Conservation (phyloP, 2,329 filamentous ascomycete genomes). For the Cladosporium austrohemisphaericum region DNA sequence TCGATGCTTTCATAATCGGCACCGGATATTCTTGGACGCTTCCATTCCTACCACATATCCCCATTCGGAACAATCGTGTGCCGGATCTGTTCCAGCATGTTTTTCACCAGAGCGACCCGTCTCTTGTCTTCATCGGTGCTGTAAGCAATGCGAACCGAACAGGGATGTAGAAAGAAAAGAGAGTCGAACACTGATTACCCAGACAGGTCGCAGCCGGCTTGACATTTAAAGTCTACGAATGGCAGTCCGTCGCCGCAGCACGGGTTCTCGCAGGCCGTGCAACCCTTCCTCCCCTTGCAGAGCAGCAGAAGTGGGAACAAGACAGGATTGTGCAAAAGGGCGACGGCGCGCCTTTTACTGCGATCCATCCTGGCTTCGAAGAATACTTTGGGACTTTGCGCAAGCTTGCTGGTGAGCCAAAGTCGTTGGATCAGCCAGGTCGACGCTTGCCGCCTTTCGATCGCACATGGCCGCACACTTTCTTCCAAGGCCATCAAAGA, state of each 20-base stretch:
- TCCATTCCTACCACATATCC: constrained; percentile 55
- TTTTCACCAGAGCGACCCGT: constrained; percentile 53
- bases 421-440: neutral
- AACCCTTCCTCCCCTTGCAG: constrained; percentile 46
- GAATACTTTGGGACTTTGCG: constrained; percentile 60
- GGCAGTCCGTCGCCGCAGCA: constrained; percentile 62
- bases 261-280: constrained; percentile 55
- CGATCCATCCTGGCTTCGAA: constrained; percentile 60
- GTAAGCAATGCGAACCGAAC: no score
- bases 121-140: constrained; percentile 57
- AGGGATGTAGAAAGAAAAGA: no score
- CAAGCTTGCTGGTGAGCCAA: constrained; percentile 44
- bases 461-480: neutral
- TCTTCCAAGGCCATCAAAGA: neutral
- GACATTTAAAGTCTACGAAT: constrained; percentile 67
- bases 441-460: neutral
- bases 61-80: constrained; percentile 53
- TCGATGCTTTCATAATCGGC: constrained; percentile 63
- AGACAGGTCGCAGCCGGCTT: constrained; percentile 44
- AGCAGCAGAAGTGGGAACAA: constrained; percentile 55
- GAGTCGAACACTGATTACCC: constrained; percentile 21
- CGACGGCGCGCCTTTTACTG: constrained; percentile 55
- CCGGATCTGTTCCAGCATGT: constrained; percentile 57
- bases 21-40: constrained; percentile 65
- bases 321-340: constrained; percentile 53